Conservation (phyloP, 768 basidiomycete species). For the Clathrus columnatus region DNA sequence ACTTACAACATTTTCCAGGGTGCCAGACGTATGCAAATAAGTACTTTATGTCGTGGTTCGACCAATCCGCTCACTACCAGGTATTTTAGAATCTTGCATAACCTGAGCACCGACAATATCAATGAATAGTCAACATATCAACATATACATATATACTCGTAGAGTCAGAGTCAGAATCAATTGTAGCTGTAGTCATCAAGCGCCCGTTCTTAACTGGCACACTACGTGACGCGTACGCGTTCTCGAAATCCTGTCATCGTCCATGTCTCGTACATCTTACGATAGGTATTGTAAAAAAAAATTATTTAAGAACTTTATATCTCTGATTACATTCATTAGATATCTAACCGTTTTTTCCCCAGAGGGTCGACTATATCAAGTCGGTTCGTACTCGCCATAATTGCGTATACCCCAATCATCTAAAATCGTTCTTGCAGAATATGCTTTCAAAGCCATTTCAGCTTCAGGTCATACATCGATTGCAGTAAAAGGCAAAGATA, state of each 20-base stretch:
- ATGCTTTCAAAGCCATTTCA: constrained; percentile 99
- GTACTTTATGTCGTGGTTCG: too few species aligned
- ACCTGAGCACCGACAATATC: too few species aligned
- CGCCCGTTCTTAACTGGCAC: background rate
- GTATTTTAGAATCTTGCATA: too few species aligned
- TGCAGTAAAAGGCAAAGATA: constrained; percentile 89
- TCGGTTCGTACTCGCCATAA: constrained; percentile 53
- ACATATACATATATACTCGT: too few species aligned
- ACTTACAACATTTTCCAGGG: too few species aligned
- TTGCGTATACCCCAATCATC: background rate
- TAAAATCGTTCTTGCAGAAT: constrained; percentile 49
- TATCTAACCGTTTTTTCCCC: constrained; percentile 97
- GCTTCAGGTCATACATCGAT: constrained; percentile 93
- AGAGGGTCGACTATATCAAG: constrained; percentile 97
- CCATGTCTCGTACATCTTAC: constrained; percentile 92
- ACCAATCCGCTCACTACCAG: too few species aligned
- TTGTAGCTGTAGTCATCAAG: background rate
- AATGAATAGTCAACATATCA: too few species aligned
- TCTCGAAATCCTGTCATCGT: background rate
- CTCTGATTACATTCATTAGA: constrained; percentile 28
- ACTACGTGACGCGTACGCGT: constrained; percentile 6
- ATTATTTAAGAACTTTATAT: background rate
- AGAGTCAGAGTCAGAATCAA: too few species aligned
- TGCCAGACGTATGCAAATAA: too few species aligned
- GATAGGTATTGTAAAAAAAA: constrained; percentile 49